These are phyloP conservation scores for Oenanthe javanica DNA, from an alignment of 140 eudicot species.

Conservation along the genomic window DNA sequence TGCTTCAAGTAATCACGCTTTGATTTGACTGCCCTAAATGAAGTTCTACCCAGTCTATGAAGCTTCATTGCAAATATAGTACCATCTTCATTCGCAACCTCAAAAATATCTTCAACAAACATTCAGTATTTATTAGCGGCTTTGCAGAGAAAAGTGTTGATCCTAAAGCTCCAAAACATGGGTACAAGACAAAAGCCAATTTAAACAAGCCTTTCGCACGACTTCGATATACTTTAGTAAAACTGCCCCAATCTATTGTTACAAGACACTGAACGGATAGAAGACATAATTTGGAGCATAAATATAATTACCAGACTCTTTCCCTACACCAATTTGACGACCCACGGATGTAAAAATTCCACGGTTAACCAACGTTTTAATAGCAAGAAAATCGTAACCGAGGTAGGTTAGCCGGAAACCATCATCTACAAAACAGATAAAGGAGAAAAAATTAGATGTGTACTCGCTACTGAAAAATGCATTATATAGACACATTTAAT, in stretches of 20 bases:
- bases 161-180: neutral
- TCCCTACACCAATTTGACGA: constrained; percentile 95
- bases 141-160: neutral
- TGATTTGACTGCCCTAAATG: constrained; percentile 94
- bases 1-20: constrained; percentile 96
- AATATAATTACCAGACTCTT: constrained; percentile 70
- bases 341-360: constrained; percentile 84
- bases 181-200: neutral
- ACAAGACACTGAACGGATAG: neutral
- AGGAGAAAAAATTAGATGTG: neutral
- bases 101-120: constrained; percentile 61
- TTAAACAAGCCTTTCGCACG: neutral
- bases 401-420: constrained; percentile 89
- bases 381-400: constrained; percentile 96
- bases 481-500: neutral
- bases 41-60: constrained; percentile 88
- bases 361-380: constrained; percentile 83
- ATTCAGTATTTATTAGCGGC: neutral
- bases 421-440: constrained; percentile 45
- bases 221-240: neutral
- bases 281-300: neutral
- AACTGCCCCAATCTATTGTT: neutral
- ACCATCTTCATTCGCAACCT: constrained; percentile 97
- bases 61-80: constrained; percentile 83
- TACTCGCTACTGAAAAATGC: neutral